Conservation (phyloP, 1,139 yeast species). For the Diutina ranongensis region DNA sequence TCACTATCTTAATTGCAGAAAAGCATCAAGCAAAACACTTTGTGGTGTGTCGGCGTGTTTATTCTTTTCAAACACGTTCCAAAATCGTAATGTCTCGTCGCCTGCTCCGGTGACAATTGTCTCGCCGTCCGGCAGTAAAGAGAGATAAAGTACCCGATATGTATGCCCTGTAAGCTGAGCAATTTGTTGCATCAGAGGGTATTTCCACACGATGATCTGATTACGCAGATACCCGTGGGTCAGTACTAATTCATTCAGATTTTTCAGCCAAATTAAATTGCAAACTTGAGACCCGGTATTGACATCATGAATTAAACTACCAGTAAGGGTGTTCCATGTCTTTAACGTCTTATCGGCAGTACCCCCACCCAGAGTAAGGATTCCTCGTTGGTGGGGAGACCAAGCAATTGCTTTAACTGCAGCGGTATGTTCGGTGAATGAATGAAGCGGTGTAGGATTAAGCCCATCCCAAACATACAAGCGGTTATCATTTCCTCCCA, state of each 20-base stretch:
- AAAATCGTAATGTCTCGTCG: constrained; percentile 87
- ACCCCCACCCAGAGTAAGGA: constrained; percentile 94
- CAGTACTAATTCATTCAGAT: constrained; percentile 83
- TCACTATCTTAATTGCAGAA: constrained; percentile 56
- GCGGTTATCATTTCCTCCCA: constrained; percentile 90
- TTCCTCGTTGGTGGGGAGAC: constrained; percentile 95
- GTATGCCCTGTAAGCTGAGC: constrained; percentile 94
- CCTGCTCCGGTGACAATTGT: constrained; percentile 99
- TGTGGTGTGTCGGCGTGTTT: constrained; percentile 45
- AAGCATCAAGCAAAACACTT: constrained; percentile 65
- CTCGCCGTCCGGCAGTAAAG: constrained; percentile 94
- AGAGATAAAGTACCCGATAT: constrained; percentile 77
- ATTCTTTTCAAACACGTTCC: constrained; percentile 83
- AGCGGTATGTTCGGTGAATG: constrained; percentile 76
- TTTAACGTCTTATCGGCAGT: constrained; percentile 87
- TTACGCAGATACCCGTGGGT: constrained; percentile 92
- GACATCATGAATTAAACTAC: constrained; percentile 59
- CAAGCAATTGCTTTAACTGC: constrained; percentile 96
- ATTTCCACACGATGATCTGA: constrained; percentile 91
- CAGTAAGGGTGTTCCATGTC: constrained; percentile 86
- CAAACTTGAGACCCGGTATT: constrained; percentile 97
- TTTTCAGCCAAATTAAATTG: constrained; percentile 85
- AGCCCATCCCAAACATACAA: constrained; percentile 83
- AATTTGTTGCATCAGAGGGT: constrained; percentile 84
- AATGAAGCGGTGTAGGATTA: constrained; percentile 55